Conservation (phyloP, 129 eudicot species). For the Saussurea involucrata region DNA sequence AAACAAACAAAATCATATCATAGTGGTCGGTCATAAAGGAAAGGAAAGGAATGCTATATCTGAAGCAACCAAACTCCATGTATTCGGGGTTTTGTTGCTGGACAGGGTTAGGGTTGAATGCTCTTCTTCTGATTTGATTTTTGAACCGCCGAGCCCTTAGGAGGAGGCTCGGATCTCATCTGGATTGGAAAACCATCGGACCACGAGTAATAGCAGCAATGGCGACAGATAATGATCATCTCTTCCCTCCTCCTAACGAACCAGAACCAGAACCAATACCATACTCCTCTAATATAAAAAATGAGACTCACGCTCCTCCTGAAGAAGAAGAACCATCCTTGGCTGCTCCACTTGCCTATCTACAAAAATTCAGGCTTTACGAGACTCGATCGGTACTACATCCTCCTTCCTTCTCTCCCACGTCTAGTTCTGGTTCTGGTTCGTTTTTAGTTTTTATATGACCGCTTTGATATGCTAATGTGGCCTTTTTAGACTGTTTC, state of each 20-base stretch:
- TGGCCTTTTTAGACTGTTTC: background rate
- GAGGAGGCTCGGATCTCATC: conserved; percentile 64
- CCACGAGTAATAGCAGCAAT: background rate
- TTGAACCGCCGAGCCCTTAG: conserved; percentile 62
- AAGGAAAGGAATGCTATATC: conserved; percentile 52
- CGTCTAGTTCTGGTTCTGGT: too few relatives aligned
- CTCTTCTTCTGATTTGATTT: conserved; percentile 37
- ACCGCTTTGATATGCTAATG: background rate
- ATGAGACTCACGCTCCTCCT: background rate
- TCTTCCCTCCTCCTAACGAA: background rate
- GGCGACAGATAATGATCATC: conserved; percentile 28
- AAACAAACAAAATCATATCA: background rate
- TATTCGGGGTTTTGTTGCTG: conserved; percentile 19
- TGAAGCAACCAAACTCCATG: conserved; percentile 56
- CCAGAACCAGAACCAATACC: background rate
- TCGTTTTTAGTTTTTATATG: background rate
- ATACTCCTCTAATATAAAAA: background rate
- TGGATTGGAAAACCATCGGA: background rate
- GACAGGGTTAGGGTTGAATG: conserved; percentile 37
- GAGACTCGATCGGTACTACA: conserved; percentile 68
- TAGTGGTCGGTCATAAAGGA: too few relatives aligned
- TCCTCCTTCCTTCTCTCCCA: background rate
- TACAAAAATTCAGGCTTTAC: conserved; percentile 76
- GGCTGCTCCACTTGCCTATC: conserved; percentile 22
- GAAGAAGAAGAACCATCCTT: conserved; percentile 18